Evolutionary conservation across 2,329 filamentous ascomycete genomes (phyloP).

Genomic region (Ophidiomyces ophidiicola): DNA sequence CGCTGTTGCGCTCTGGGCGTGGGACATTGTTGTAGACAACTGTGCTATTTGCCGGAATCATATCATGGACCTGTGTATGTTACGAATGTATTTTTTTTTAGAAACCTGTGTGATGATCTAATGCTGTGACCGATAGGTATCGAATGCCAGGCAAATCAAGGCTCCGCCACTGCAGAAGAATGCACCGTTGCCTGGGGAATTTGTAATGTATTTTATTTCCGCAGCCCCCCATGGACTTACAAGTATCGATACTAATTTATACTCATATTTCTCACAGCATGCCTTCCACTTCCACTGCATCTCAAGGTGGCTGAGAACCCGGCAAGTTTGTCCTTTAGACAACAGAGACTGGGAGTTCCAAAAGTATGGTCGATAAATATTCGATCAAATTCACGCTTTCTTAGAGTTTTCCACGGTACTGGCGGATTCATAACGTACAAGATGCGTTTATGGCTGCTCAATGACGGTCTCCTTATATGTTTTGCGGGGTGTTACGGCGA

Average conservation of each 20-base stretch:
- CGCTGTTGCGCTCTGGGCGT: conserved; percentile 93
- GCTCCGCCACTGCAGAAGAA: conserved; percentile 91
- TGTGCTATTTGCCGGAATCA: conserved; percentile 98
- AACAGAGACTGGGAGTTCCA: conserved; percentile 99
- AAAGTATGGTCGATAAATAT: conserved; percentile 67
- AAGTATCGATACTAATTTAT: conserved; percentile 1
- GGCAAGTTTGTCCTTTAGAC: conserved; percentile 92
- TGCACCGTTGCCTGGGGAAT: conserved; percentile 99
- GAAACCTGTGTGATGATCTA: not conserved
- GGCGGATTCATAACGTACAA: too few relatives aligned
- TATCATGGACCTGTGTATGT: conserved; percentile 91
- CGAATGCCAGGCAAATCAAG: conserved; percentile 97
- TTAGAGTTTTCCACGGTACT: not conserved
- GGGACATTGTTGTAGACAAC: conserved; percentile 99
- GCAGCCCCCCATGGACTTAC: conserved; percentile 6
- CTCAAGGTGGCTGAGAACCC: conserved; percentile 97
- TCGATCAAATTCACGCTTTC: not conserved
- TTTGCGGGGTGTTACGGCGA: conserved; percentile 9
- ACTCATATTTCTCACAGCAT: conserved; percentile 48
- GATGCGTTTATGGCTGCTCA: not conserved
- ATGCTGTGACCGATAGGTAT: conserved; percentile 49
- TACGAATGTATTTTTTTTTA: not conserved
- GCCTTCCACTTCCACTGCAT: conserved; percentile 99
- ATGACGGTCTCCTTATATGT: conserved; percentile 3
- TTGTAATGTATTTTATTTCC: conserved; percentile 64